Evolutionary conservation across 2,329 filamentous ascomycete species (phyloP), one percentile per base, ranked within the genome.

Genomic region (Trichoderma sp.): DNA sequence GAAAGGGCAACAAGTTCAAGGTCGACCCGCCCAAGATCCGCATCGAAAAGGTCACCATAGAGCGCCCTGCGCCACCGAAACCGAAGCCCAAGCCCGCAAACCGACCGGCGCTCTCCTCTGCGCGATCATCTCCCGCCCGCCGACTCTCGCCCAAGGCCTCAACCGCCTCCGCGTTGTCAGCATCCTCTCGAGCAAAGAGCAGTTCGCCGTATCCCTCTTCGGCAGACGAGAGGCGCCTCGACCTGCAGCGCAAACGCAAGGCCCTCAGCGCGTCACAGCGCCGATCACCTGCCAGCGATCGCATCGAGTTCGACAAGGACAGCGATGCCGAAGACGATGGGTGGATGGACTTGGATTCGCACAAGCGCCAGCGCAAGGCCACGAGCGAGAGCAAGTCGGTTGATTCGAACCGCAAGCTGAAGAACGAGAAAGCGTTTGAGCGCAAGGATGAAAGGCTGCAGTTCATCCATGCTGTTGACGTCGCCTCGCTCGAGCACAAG

Each of bases 381-480:
- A 75, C 73, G 19, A 76, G 75, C 47, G 78, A 80, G 48, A 77
- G 78, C 50, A 74, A 75, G 54, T 75, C 77, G 24, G 72, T 79
- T 47, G 83, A 86, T 69, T 73, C 79, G 6, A 82, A 80, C 65
- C 80, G 82, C 68, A 76, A 76, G 70, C 69, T 85, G 63, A 77
- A 78, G 66, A 80, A 82, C 67, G 74, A 78, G 44, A 77, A 76
- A 63, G 80, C 81, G 3, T 84, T 82, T 64, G 78, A 80, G 62
- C 78, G 77, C 44, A 74, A 76, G 7, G 72, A 78, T 47, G 76
- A 78, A 47, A 77, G 76, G 26, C 74, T 81, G 43, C 73, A 75
- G 41, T 82, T 88, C 65, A 83, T 89, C 30, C 86, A 89, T 69
- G 86, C 86, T 5, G 82, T 81, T 5, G 80, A 87, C 68, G 80